Conservation (phyloP, 73 alveolate genomes). For the Durusdinium trenchii region DNA sequence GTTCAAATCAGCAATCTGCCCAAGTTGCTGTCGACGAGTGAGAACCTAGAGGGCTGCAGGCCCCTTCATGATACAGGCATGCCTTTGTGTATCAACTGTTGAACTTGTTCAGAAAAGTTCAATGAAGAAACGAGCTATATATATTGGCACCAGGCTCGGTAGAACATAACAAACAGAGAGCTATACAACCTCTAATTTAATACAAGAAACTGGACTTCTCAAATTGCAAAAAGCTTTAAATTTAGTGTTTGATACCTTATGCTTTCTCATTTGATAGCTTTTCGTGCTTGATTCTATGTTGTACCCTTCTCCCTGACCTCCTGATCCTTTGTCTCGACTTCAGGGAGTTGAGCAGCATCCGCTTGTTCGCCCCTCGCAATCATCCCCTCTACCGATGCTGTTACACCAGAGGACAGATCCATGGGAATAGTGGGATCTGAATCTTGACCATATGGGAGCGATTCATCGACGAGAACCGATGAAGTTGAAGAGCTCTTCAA, state of each 20-base stretch:
- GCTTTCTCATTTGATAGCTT: background rate
- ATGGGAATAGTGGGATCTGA: background rate
- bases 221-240: background rate
- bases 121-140: background rate
- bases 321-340: background rate
- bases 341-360: background rate
- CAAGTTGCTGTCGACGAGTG: background rate
- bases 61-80: too few species aligned
- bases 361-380: background rate
- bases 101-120: background rate
- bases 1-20: background rate
- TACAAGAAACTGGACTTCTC: background rate
- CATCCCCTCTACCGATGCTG: background rate
- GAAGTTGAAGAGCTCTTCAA: too few species aligned
- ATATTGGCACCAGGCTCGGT: background rate
- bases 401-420: background rate
- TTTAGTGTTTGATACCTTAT: background rate
- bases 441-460: background rate
- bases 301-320: background rate
- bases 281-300: too few species aligned
- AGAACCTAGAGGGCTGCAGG: background rate
- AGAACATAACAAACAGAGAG: background rate
- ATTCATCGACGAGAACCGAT: background rate
- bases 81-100: too few species aligned
- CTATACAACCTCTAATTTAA: background rate